A percentile compares a stretch with the other conserved stretches of the same genome.
Conservation (phyloP, 495 filamentous ascomycete species). For the Penicillium ochrochloron region DNA sequence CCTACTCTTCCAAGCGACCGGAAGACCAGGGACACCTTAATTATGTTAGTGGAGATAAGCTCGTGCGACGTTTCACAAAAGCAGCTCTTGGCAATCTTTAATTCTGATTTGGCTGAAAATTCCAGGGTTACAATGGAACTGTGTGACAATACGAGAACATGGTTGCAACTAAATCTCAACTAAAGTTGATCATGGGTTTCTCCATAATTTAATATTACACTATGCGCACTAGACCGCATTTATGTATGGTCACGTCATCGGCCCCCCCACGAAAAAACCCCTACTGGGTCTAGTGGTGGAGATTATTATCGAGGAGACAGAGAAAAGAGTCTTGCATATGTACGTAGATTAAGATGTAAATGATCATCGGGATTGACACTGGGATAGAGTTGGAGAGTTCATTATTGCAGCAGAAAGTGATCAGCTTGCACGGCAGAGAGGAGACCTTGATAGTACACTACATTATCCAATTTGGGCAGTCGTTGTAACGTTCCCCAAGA, state of each 20-base stretch:
- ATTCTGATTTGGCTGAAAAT: constrained; percentile 15
- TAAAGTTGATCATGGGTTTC: constrained; percentile 22
- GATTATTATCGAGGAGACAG: background rate
- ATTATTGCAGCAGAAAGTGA: background rate
- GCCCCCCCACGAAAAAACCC: background rate
- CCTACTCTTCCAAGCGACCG: constrained; percentile 14
- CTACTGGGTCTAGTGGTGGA: background rate
- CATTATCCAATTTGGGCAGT: too few species aligned
- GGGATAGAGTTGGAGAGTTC: background rate
- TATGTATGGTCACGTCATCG: constrained; percentile 28
- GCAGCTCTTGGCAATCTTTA: constrained; percentile 37
- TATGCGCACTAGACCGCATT: constrained; percentile 13
- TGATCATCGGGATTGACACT: constrained; percentile 2
- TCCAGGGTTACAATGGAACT: constrained; percentile 28
- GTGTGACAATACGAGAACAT: constrained; percentile 33
- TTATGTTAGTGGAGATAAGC: constrained; percentile 53
- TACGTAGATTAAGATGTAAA: background rate
- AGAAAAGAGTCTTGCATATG: background rate
- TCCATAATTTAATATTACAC: constrained; percentile 1
- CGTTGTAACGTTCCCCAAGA: constrained; percentile 5
- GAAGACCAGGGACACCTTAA: constrained; percentile 31
- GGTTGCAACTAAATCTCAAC: constrained; percentile 26
- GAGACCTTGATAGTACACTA: background rate
- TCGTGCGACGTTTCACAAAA: constrained; percentile 51
- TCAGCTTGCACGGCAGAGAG: constrained; percentile 4